Evolutionary conservation across 164 flowering plant genomes (phyloP), one percentile per base, ranked within the genome.

Genomic region (Nymphaea thermarum): DNA sequence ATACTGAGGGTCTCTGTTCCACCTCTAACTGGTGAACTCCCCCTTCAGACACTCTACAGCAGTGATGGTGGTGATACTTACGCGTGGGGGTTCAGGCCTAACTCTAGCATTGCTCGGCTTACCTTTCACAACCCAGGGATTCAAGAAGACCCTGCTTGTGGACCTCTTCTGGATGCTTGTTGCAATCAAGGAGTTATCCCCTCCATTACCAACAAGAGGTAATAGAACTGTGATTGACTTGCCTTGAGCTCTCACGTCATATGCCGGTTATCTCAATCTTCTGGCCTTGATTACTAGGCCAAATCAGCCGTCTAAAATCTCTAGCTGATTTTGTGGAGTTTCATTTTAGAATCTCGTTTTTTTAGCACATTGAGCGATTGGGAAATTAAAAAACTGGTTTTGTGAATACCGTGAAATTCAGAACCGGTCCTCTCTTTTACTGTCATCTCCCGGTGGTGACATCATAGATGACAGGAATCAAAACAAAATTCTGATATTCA

Each of bases 91-190:
- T 91, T 93, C 72, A 67, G 62, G 62, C 85, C 97, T 8, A 68
- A 75, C 7, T 71, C 87, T 43, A 59, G 66, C 6, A 44, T 67
- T 63, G 88, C 75, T 6, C 82, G 71, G 63, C 76, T 89, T 18
- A 80, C 65, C 1, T 89, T 93, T 71, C 89, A 84, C 79, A 93
- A 93, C 67, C 86, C 93, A 42, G 97, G 97, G 17, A 74, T 83
- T 70, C 98, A 91, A 68, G 98, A 93, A 73, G 95, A 93, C 76
- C 97, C 97, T 67, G 76, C 91, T 70, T 91, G 97, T 77, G 97
- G 98, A 3, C 97, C 98, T 6, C 87, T 93, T 44, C 62, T 93
- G 71, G 97, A 93, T 74, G 90, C 86, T 2, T 2, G 90, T 93
- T 57, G 95, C 91, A 62, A 86, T 93, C 71, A 93, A 89, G 68